Conservation (phyloP, 805 yeast species). For the Candida alai region DNA sequence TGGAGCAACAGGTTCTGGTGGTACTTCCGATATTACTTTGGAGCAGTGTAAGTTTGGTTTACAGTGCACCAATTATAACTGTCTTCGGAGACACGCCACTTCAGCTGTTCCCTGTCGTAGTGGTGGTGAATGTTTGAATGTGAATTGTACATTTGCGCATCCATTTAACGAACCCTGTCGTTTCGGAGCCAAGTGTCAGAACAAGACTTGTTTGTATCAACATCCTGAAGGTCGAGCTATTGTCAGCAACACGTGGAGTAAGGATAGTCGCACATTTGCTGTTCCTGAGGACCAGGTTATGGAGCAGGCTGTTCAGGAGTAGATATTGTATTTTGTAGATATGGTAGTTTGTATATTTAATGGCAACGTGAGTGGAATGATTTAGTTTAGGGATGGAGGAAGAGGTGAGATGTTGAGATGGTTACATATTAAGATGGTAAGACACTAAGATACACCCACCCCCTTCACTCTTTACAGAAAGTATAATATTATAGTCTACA, state of each 20-base stretch:
- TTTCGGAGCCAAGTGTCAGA: constrained; percentile 72
- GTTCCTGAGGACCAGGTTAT: constrained; percentile 70
- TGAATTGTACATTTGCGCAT: constrained; percentile 80
- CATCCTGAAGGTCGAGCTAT: constrained; percentile 75
- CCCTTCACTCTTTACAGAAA: constrained; percentile 5
- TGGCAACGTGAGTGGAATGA: too few relatives aligned
- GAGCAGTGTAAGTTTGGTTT: constrained; percentile 82
- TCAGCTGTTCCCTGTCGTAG: constrained; percentile 73
- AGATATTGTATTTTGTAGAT: neutral
- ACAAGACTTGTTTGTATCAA: constrained; percentile 63
- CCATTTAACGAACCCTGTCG: constrained; percentile 78
- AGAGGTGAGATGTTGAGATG: too few relatives aligned
- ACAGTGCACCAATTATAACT: constrained; percentile 70
- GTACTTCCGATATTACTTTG: constrained; percentile 41
- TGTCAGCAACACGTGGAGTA: constrained; percentile 34
- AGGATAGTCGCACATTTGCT: constrained; percentile 63
- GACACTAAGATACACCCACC: constrained; percentile 2
- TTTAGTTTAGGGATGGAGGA: constrained; percentile 7
- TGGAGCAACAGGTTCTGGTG: constrained; percentile 9
- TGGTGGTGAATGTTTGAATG: constrained; percentile 72
- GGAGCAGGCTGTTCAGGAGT: constrained; percentile 50
- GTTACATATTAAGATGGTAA: too few relatives aligned
- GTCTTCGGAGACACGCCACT: constrained; percentile 83
- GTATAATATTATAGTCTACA: constrained; percentile 1
- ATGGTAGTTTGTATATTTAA: neutral